phyloP scores from a whole-genome alignment of 768 basidiomycete species.

The Pleurotus cornucopiae region DNA sequence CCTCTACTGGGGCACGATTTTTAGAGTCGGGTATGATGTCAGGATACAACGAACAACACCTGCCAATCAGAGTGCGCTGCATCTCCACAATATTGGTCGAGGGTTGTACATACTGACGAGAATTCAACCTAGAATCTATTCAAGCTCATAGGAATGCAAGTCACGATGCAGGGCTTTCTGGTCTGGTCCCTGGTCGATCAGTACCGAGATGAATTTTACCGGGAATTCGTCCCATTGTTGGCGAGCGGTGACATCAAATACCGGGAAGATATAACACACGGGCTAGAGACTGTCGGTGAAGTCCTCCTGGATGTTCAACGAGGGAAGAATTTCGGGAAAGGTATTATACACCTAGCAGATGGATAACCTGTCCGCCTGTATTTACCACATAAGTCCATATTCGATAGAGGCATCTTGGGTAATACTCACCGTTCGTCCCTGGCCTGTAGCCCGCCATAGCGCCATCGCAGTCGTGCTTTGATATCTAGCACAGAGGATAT shows the following conservation, averaged over 20 bases:
- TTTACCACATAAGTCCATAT: too few species aligned
- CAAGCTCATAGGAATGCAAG: slow-evolving; percentile 27
- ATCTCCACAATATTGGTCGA: neutral
- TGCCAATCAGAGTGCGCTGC: slow-evolving; percentile 11
- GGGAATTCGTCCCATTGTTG: slow-evolving; percentile 22
- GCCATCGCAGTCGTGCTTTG: too few species aligned
- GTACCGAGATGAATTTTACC: slow-evolving; percentile 26
- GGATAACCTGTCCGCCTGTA: neutral
- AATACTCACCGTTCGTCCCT: too few species aligned
- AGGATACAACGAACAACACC: slow-evolving; percentile 11
- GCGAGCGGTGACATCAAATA: slow-evolving; percentile 26
- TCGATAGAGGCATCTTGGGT: too few species aligned
- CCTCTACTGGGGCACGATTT: slow-evolving; percentile 30
- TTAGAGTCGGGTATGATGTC: slow-evolving; percentile 26
- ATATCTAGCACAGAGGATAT: too few species aligned
- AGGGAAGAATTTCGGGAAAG: slow-evolving; percentile 28
- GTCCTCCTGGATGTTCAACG: slow-evolving; percentile 25
- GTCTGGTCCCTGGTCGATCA: slow-evolving; percentile 14
- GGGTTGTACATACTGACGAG: neutral
- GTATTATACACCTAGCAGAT: slow-evolving; percentile 4
- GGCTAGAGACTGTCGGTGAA: slow-evolving; percentile 25
- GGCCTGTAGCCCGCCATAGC: too few species aligned
- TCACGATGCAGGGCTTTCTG: slow-evolving; percentile 36
- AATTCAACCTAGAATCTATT: slow-evolving; percentile 21
- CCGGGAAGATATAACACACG: slow-evolving; percentile 24